phyloP scores from a whole-genome alignment of 2,329 filamentous ascomycete genomes.

The Paraphoma chrysanthemicola region DNA sequence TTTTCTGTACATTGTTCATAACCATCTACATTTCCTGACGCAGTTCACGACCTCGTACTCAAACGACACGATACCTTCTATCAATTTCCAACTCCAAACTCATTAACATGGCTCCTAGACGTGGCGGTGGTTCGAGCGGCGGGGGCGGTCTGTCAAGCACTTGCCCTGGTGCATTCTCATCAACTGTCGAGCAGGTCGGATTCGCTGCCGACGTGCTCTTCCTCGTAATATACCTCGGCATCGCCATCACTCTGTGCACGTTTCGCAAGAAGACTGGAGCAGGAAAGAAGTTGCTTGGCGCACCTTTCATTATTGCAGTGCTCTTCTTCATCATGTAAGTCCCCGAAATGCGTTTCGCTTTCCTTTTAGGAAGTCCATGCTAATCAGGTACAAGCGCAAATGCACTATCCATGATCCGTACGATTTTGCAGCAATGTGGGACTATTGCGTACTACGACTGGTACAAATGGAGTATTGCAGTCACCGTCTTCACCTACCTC shows the following conservation, averaged over 20 bases:
- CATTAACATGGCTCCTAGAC: constrained; percentile 30
- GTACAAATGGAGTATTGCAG: constrained; percentile 20
- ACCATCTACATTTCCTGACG: neutral
- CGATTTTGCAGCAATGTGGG: constrained; percentile 22
- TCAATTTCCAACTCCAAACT: neutral
- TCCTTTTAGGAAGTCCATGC: neutral
- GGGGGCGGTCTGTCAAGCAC: neutral
- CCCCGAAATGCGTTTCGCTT: too few species aligned
- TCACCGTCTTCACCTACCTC: constrained; percentile 25
- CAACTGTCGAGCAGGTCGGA: constrained; percentile 4
- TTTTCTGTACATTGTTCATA: neutral
- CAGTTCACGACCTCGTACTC: neutral
- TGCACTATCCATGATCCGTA: constrained; percentile 13
- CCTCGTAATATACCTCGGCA: constrained; percentile 22
- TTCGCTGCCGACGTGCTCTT: constrained; percentile 28
- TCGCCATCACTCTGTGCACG: constrained; percentile 19
- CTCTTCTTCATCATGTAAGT: constrained; percentile 29
- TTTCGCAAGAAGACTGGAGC: constrained; percentile 24
- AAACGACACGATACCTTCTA: neutral
- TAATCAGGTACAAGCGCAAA: constrained; percentile 11
- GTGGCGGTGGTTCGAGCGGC: constrained; percentile 12
- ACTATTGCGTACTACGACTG: neutral
- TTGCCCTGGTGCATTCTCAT: constrained; percentile 25
- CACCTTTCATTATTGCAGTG: constrained; percentile 18
- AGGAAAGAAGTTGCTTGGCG: constrained; percentile 29